Evolutionary conservation across 2,329 filamentous ascomycete species (phyloP), one percentile per base, ranked within the genome.

Genomic region (Neodidymelliopsis sp.): DNA sequence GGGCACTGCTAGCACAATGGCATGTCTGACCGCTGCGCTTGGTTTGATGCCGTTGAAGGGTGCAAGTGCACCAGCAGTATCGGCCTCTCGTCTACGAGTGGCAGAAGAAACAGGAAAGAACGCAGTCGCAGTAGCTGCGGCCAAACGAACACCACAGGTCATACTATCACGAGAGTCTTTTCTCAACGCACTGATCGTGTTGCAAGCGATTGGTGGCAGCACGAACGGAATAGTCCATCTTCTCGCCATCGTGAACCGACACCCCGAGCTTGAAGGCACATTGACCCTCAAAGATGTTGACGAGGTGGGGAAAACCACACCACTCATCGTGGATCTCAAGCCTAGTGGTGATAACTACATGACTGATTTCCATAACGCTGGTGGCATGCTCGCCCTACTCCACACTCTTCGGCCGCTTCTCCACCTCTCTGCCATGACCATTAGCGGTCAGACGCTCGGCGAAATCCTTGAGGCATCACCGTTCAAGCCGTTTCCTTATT

Each of bases 271-370:
- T 3, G 89, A 90, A 38, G 86, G 88, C 67, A 88, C 89, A 0
- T 78, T 96, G 20, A 87, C 84, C 0, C 77, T 95, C 22, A 88
- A 92, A 67, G 90, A 94, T 67, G 80, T 96, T 60, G 87, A 91
- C 69, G 80, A 87, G 49, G 86, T 90, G 37, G 89, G 86, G 66
- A 81, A 91, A 73, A 87, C 87, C 67, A 89, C 90, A 0, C 90
- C 91, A 0, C 90, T 90, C 72, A 83, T 96, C 33, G 90, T 91
- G 3, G 87, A 96, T 67, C 81, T 96, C 12, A 88, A 90, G 0
- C 92, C 92, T 0, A 89, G 84, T 35, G 92, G 92, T 15, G 85
- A 87, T 58, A 91, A 91, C 74, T 86, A 89, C 69, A 94, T 95
- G 89, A 89, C 88, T 49, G 91, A 96, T 66, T 82, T 96, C 4